A percentile compares a stretch with the other conserved stretches of the same genome.
Conservation (phyloP, 768 basidiomycete species). For the Agrocybe praecox region DNA sequence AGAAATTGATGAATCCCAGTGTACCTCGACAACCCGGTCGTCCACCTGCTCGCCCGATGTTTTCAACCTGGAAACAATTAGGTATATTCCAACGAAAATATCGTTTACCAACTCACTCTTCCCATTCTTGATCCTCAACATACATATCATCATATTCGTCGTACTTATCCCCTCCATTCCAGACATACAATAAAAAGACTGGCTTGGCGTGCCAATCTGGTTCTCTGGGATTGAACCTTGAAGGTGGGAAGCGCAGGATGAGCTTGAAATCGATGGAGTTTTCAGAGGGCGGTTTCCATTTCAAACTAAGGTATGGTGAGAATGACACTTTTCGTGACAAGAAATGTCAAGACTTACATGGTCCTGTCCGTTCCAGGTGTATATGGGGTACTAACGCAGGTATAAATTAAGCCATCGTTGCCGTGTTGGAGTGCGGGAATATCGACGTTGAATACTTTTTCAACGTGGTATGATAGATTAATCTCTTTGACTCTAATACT, state of each 20-base stretch:
- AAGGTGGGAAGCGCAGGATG: conserved; percentile 88
- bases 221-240: conserved; percentile 45
- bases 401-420: conserved; percentile 97
- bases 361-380: conserved; percentile 83
- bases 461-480: conserved; percentile 83
- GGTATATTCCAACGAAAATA: conserved; percentile 5
- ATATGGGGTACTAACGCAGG: conserved; percentile 85
- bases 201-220: conserved; percentile 89
- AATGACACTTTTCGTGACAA: conserved; percentile 3
- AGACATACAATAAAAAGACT: conserved; percentile 79
- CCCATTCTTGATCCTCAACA: conserved; percentile 92
- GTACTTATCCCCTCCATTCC: conserved; percentile 79
- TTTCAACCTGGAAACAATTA: conserved; percentile 66
- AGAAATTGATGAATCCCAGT: conserved; percentile 72
- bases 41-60: conserved; percentile 83
- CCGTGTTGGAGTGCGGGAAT: conserved; percentile 88
- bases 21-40: conserved; percentile 92
- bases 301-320: conserved; percentile 58
- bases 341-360: conserved; percentile 59
- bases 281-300: conserved; percentile 98
- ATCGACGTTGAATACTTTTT: conserved; percentile 82
- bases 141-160: conserved; percentile 86
- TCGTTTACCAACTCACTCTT: conserved; percentile 57
- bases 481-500: conserved; percentile 91
- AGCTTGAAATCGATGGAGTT: conserved; percentile 99